A percentile compares a stretch with the other conserved stretches of the same genome.
Evolutionary conservation across 140 eudicot species (phyloP).

Genomic region (Senecio squalidus): DNA sequence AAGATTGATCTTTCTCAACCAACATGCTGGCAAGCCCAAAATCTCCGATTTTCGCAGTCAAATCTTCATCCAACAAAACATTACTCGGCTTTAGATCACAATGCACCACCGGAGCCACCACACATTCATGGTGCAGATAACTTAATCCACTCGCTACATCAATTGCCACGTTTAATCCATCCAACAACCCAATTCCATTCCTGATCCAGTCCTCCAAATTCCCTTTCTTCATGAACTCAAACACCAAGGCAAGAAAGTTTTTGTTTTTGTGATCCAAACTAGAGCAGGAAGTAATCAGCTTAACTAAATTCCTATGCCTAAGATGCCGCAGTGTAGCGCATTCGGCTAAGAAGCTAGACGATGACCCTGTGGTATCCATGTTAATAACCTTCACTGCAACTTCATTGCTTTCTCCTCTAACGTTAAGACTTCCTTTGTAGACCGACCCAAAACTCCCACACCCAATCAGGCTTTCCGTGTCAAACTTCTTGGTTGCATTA

Average conservation of each 20-base stretch:
- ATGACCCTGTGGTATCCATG: constrained; percentile 19
- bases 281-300: constrained; percentile 56
- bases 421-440: constrained; percentile 39
- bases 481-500: constrained; percentile 38
- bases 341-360: constrained; percentile 53
- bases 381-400: constrained; percentile 58
- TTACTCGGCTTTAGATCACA: constrained; percentile 77
- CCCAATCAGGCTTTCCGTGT: constrained; percentile 39
- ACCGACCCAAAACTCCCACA: constrained; percentile 66
- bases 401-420: constrained; percentile 17
- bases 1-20: constrained; percentile 36
- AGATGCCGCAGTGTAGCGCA: constrained; percentile 50
- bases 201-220: constrained; percentile 50
- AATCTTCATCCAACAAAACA: constrained; percentile 48
- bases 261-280: constrained; percentile 44
- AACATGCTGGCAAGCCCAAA: constrained; percentile 66
- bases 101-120: constrained; percentile 55
- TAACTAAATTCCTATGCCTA: constrained; percentile 64
- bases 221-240: constrained; percentile 58
- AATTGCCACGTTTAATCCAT: constrained; percentile 37
- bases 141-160: constrained; percentile 51
- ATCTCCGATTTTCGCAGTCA: constrained; percentile 63
- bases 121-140: constrained; percentile 65
- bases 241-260: constrained; percentile 43
- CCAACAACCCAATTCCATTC: constrained; percentile 25